phyloP scores from a whole-genome alignment of 1,284 basidiomycete species.

The Bjerkandera adusta region DNA sequence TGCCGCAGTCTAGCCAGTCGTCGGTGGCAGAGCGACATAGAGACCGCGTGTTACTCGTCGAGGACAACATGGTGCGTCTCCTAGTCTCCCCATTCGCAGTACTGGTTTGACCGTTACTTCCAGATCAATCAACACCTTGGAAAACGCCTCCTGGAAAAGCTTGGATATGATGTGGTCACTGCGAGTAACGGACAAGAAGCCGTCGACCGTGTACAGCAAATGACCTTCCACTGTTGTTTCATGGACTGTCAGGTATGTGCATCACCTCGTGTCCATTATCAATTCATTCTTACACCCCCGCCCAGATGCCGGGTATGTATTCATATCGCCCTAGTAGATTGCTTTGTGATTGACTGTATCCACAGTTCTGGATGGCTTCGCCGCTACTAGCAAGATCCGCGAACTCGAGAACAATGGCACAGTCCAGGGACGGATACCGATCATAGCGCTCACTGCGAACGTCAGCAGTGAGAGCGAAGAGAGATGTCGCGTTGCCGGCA shows the following conservation, averaged over 20 bases:
- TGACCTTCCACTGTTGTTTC: constrained; percentile 24
- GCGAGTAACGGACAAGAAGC: constrained; percentile 29
- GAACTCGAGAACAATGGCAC: constrained; percentile 26
- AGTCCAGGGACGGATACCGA: constrained; percentile 24
- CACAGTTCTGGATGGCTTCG: constrained; percentile 28
- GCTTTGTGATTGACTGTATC: no score
- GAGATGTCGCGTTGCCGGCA: constrained; percentile 28
- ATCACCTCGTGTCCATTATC: not conserved
- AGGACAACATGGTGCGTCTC: constrained; percentile 25
- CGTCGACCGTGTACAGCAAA: constrained; percentile 19
- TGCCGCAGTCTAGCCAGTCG: not conserved
- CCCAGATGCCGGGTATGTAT: constrained; percentile 27
- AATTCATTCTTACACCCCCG: not conserved
- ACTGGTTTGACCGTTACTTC: not conserved
- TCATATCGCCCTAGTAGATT: not conserved
- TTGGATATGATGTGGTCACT: constrained; percentile 28
- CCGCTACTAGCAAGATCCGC: constrained; percentile 25
- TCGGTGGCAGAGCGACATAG: not conserved
- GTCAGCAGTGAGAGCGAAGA: constrained; percentile 29
- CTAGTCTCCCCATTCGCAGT: not conserved
- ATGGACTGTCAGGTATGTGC: constrained; percentile 28
- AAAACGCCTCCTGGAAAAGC: constrained; percentile 26
- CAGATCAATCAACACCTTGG: constrained; percentile 31
- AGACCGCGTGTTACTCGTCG: constrained; percentile 25
- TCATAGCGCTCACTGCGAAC: constrained; percentile 31